Conservation (phyloP, 306 rosid species). For the Erythrophleum fordii region DNA sequence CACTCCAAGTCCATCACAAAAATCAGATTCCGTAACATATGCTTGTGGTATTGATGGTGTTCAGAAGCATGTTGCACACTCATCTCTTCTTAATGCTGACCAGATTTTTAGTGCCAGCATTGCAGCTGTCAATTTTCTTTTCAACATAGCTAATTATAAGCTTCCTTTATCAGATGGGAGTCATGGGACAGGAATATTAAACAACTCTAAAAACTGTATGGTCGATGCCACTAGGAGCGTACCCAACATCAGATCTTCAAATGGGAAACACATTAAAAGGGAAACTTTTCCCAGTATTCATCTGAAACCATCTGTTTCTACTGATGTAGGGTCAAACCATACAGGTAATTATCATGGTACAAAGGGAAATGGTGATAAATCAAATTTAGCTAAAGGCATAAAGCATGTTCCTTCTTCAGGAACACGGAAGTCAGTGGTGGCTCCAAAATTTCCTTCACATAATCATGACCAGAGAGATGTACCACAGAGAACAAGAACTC, state of each 20-base stretch:
- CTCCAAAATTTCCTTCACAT: conserved; percentile 45
- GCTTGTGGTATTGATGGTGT: conserved; percentile 49
- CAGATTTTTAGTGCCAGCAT: conserved; percentile 81
- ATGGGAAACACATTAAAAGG: conserved; percentile 65
- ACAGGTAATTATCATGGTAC: conserved; percentile 50
- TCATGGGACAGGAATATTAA: conserved; percentile 52
- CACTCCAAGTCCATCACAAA: conserved; percentile 47
- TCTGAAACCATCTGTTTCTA: conserved; percentile 58
- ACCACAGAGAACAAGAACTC: conserved; percentile 59
- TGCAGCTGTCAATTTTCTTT: conserved; percentile 77
- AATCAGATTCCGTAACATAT: conserved; percentile 57
- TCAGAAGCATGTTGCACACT: conserved; percentile 42
- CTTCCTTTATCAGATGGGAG: conserved; percentile 69
- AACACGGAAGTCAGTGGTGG: conserved; percentile 46
- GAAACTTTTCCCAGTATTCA: conserved; percentile 61
- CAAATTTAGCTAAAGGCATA: conserved; percentile 50
- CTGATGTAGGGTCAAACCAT: conserved; percentile 50
- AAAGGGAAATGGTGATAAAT: conserved; percentile 58
- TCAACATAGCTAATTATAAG: conserved; percentile 69
- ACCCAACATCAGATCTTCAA: conserved; percentile 57
- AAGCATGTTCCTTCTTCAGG: conserved; percentile 57
- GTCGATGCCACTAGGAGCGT: conserved; percentile 65
- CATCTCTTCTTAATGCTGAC: conserved; percentile 55
- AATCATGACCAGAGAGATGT: conserved; percentile 47
- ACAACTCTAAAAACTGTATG: conserved; percentile 60